Base-by-base conservation (phyloP, 768 basidiomycete genomes). In the Amanita thiersii region DNA sequence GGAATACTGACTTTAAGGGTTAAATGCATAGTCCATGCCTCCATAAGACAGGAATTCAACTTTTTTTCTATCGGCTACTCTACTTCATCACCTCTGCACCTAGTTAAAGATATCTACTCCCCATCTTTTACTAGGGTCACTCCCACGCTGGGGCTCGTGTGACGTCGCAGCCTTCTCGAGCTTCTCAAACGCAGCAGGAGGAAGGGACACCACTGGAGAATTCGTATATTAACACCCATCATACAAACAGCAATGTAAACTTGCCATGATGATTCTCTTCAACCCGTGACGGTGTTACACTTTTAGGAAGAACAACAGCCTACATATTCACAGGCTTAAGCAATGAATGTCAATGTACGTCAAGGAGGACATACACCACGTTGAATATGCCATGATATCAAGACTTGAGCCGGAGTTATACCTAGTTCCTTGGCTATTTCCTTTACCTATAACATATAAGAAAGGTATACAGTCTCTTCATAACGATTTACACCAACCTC, bases 281-380 rank as follows among this genome's bases (percentile, higher is more conserved):
- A 24, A 90, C 68, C 20, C 83, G 74, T 32, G 72, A 70, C 8
- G 81, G 67, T 2, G 77, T 80, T 10, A 86, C 82, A 47, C 80
- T 84, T 69, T 88, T 90, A 2, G 86, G 83, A 8, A 89, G 66
- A 5, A 81, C 81, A 42, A 81, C 65, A 35, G 79, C 77, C 81
- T 83, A 49, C 19, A 43, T 33, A 40, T 5, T 11, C n/a, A 24
- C 17, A 31, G 7, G 7, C 7, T 36, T 43, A 17, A 2, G 2
- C 4, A 14, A 32, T 29, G 17, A 19, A 32, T 38, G 5, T 17
- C 28, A 21, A 37, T 10, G 14, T 21, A n/a, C n/a, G 34, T 37
- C 18, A 10, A n/a, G n/a, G 14, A 40, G 17, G 12, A 65, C 77
- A 32, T 54, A 83, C 80, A 7, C 86, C 83, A 15, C 82, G 76